These are phyloP conservation scores for Coniochaeta sp. DNA, from an alignment of 2,329 filamentous ascomycete species.

Conservation along the genomic window DNA sequence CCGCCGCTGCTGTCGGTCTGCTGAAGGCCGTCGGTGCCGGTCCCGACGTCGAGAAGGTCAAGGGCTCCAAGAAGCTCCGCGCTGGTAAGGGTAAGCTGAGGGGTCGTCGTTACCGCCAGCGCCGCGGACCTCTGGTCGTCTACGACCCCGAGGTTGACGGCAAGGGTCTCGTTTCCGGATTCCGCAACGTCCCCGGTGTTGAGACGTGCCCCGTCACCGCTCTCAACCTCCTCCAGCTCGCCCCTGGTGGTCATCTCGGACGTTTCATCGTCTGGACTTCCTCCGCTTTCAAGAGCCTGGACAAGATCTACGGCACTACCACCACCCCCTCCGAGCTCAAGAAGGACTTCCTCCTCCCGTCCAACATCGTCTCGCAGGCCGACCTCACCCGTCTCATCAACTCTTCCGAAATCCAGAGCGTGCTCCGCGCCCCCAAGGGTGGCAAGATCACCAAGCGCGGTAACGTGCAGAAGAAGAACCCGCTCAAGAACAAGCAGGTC, in stretches of 20 bases:
- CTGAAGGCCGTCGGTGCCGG: conserved; percentile 88
- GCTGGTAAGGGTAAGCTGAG: conserved; percentile 99
- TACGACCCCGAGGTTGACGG: conserved; percentile 95
- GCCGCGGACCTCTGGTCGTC: conserved; percentile 94
- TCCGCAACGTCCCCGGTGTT: conserved; percentile 98
- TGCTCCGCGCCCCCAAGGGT: conserved; percentile 87
- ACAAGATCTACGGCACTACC: conserved; percentile 93
- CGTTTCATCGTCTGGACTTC: conserved; percentile 99
- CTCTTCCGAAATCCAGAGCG: conserved; percentile 96
- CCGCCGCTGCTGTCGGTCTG: conserved; percentile 75
- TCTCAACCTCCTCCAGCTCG: conserved; percentile 98
- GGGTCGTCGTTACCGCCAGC: conserved; percentile 93
- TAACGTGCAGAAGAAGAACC: conserved; percentile 99
- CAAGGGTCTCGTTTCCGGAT: conserved; percentile 86
- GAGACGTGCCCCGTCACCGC: conserved; percentile 92
- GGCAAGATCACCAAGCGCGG: conserved; percentile 82
- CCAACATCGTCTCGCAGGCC: conserved; percentile 86
- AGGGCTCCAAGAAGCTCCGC: conserved; percentile 91
- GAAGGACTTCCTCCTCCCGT: conserved; percentile 97
- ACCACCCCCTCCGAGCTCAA: conserved; percentile 85
- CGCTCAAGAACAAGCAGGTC: conserved; percentile 97
- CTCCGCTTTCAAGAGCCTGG: conserved; percentile 89
- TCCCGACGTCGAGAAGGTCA: conserved; percentile 89
- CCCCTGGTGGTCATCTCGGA: conserved; percentile 95
- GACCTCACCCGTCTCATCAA: conserved; percentile 98